Base-by-base conservation (phyloP, 169 alveolate species). In the Ichthyophthirius multifiliis region DNA sequence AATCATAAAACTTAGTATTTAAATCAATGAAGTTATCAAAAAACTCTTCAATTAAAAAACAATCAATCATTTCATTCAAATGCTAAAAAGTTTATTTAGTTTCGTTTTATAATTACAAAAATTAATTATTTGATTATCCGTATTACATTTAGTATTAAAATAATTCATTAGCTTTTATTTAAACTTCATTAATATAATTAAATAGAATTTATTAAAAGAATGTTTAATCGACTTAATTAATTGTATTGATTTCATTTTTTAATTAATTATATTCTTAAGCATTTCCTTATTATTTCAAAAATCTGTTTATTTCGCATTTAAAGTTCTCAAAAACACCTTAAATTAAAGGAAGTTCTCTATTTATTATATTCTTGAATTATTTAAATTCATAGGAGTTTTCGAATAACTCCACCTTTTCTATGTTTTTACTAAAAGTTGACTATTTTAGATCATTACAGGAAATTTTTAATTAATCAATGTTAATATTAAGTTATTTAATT, bases 361-460 rank as follows among this genome's bases (percentile, higher is more conserved):
- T 55, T 7, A 55, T 13, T 1, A 55, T 55, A 12, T 39, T 39
- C 31, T 55, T 55, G 7, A 55, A 55, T 55, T 55, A 27, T n/a
- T 55, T 55, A 27, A 55, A 55, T 27, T 55, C 71, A 55, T 55
- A 27, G 13, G 71, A 55, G 16, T 55, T 55, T 55, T 55, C 71
- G 16, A 55, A 55, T 3, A 27, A 4, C 10, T 55, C 71, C 2
- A 55, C 13, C 31, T 55, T 55, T 16, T 55, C 71, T 23, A 55
- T 55, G 23, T 39, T 55, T 55, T 55, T 55, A 4, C 43, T 10
- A 4, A 55, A 55, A 20, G 31, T 20, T 20, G 71, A 13, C 9
- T 34, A 20, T 55, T 55, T 55, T 55, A 55, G 31, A 5, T 16
- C 31, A 55, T 55, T 55, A 23, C 23, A 34, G 31, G 71, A 27